Evolutionary conservation across 2,329 filamentous ascomycete species (phyloP).

Genomic region (Aspergillus hiratsukae): DNA sequence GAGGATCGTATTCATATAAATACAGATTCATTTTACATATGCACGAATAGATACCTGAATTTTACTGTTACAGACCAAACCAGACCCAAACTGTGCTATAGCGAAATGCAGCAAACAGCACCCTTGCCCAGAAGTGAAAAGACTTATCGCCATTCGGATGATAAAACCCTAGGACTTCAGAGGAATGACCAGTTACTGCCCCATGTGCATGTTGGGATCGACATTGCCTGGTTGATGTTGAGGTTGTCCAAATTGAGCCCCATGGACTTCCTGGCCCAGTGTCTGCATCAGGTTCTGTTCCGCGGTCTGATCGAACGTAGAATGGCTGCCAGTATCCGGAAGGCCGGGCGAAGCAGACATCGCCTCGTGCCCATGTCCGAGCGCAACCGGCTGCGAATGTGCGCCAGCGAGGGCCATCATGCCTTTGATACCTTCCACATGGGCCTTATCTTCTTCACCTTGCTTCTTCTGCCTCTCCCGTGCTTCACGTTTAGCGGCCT

Average conservation of each 20-base stretch:
- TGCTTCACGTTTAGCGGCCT: constrained; percentile 47
- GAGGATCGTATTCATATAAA: not conserved
- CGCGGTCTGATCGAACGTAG: constrained; percentile 36
- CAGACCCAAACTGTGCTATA: not conserved
- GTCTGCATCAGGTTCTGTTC: constrained; percentile 43
- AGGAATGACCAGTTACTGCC: constrained; percentile 17
- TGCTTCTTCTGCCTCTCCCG: constrained; percentile 44
- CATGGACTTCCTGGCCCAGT: constrained; percentile 40
- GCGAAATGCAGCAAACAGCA: not conserved
- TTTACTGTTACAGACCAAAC: not conserved
- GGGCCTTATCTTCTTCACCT: constrained; percentile 45
- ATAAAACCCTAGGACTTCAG: not conserved
- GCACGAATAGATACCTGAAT: not conserved
- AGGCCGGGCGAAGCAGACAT: constrained; percentile 37
- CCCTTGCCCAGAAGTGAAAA: not conserved
- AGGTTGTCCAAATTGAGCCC: constrained; percentile 31
- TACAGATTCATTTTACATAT: not conserved
- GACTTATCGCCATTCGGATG: not conserved
- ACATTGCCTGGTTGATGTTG: constrained; percentile 32
- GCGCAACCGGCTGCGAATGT: constrained; percentile 29
- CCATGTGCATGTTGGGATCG: constrained; percentile 34
- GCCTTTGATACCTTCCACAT: constrained; percentile 45
- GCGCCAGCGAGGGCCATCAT: constrained; percentile 46
- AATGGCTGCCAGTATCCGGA: constrained; percentile 28
- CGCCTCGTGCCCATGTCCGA: constrained; percentile 28